Evolutionary conservation across 176 grass and related monocot genomes (phyloP).

Genomic region (Neostapfia colusana): DNA sequence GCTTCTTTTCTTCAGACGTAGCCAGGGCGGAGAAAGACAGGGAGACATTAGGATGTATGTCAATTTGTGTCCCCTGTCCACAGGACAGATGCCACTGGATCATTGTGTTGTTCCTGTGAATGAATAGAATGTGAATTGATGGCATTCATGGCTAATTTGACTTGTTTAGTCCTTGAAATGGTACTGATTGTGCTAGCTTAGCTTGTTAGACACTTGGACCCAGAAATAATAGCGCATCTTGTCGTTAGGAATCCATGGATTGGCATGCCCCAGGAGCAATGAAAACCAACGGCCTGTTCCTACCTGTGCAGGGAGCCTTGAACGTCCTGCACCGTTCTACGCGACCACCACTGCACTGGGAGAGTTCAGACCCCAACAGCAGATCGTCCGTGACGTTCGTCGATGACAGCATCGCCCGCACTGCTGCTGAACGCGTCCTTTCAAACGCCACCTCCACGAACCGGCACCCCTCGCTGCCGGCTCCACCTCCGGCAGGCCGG

Average conservation of each 20-base stretch:
- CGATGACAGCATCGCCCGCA: not conserved
- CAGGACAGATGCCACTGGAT: not conserved
- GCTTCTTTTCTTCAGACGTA: not conserved
- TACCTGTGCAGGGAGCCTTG: not conserved
- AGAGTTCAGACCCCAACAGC: not conserved
- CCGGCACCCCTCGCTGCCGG: not conserved
- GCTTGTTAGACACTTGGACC: not conserved
- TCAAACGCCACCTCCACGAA: not conserved
- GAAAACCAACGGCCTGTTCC: not conserved
- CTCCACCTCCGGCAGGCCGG: constrained; percentile 4
- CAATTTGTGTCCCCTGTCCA: not conserved
- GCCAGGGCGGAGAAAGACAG: too few relatives aligned
- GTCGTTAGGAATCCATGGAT: not conserved
- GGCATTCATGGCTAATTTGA: constrained; percentile 10
- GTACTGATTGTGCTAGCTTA: not conserved
- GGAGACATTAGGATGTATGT: too few relatives aligned
- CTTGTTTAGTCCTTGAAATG: not conserved
- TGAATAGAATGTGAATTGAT: not conserved
- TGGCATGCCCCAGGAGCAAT: too few relatives aligned
- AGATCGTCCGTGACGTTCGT: not conserved
- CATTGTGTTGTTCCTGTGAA: not conserved
- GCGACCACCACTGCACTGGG: not conserved
- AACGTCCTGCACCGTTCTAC: not conserved
- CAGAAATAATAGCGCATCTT: not conserved
- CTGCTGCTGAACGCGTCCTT: not conserved